Evolutionary conservation across 371 early-diverging fungal genomes (phyloP).

Genomic region (Circinella minor): DNA sequence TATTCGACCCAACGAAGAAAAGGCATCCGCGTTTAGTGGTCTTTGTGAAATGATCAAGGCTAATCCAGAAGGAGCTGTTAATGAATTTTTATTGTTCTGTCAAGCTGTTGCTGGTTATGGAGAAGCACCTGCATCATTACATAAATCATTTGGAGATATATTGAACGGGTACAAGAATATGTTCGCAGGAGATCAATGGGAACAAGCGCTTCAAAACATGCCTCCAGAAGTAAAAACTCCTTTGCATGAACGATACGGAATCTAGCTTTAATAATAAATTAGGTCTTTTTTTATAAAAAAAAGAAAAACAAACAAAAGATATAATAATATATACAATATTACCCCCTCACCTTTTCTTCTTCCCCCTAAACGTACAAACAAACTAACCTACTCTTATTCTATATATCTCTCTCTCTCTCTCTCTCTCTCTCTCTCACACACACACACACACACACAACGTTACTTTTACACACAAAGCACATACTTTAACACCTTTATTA

Average conservation of each 20-base stretch:
- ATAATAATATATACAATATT: neutral
- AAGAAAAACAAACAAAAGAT: neutral
- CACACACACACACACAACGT: no score
- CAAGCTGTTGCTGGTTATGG: constrained; percentile 72
- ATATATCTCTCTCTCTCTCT: no score
- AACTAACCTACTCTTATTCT: no score
- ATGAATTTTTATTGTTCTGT: constrained; percentile 67
- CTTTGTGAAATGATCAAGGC: constrained; percentile 86
- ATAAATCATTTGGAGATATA: constrained; percentile 71
- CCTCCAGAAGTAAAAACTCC: constrained; percentile 55
- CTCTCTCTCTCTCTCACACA: no score
- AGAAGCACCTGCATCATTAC: constrained; percentile 60
- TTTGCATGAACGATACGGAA: constrained; percentile 63
- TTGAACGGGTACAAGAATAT: constrained; percentile 73
- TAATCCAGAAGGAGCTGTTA: constrained; percentile 84
- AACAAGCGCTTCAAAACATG: constrained; percentile 56
- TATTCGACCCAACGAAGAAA: constrained; percentile 91
- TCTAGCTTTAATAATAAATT: constrained; percentile 36
- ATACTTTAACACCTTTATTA: no score
- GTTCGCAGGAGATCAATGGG: constrained; percentile 71
- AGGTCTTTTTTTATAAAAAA: neutral
- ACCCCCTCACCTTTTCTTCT: neutral
- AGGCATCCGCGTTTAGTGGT: constrained; percentile 92
- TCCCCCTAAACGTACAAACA: no score
- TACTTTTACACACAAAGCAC: no score